Base-by-base conservation (phyloP, 768 basidiomycete genomes). In the Hypsizygus marmoreus region DNA sequence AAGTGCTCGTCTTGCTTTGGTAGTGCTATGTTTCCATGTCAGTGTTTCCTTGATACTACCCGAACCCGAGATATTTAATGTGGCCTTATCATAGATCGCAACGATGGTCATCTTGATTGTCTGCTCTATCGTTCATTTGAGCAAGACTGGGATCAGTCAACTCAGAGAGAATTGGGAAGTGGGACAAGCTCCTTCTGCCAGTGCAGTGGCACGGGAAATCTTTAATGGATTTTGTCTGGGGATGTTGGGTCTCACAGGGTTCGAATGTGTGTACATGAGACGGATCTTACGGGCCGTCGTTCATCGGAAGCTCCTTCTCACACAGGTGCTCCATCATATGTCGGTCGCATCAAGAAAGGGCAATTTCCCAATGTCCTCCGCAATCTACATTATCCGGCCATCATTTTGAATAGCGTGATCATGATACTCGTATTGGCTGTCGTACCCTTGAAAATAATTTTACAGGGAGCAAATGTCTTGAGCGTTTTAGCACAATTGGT, bases 201-300 rank as follows among this genome's bases (percentile, higher is more conserved):
- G 50, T 3, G 58, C 55, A 3, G 59, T 79, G 23, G 59, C 70
- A 0, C 70, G 59, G 17, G 75, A 85, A 31, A 66, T 82, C 6
- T 90, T 80, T 60, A 69, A 81, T 48, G 88, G 88, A 0, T 69
- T 85, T 20, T 88, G 86, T 53, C 67, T 91, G 3, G 79, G 83
- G 0, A 82, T 88, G 70, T 68, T 91, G 1, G 86, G 85, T 0
- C 69, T 88, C 26, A 88, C 88, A 1, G 87, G 84, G 6, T 81
- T 82, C 55, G 82, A 84, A 73, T 84, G 84, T 84, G 45, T 29
- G 68, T 60, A 34, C 13, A 10, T 40, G 6, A 14, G 16, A 13
- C 12, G 53, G 28, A 26, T 30, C 20, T 31, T 23, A 14, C 10
- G 6, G n/a, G 39, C 30, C 35, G 20, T 41, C 26, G 13, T 7